Base-by-base conservation (phyloP, 192 early-diverging fungal genomes). In the Linnemannia hyalina region DNA sequence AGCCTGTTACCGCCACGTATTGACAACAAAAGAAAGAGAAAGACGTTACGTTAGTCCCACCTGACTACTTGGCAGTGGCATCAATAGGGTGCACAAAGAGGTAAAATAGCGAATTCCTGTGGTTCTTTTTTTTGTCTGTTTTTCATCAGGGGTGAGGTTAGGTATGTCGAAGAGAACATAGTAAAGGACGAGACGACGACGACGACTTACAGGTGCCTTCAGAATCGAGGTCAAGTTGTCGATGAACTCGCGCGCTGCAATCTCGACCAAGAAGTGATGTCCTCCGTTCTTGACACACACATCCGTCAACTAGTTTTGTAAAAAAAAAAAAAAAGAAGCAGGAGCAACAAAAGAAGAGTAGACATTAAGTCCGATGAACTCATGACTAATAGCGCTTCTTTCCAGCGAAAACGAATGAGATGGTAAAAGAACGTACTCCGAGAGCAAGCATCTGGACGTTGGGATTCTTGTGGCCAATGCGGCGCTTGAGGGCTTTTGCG, bases 281-380 rank as follows among this genome's bases (percentile, higher is more conserved):
- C 98, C 98, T 55, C 95, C 95, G 88, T 99, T 99, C 89, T 99
- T 99, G 41, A 98, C 96, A 81, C 96, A 98, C 44, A 95, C 95
- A 89, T 99, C 98, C 6, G 94, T 90, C 49, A 99, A 90, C 94
- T 97, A 87, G 13, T 35, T 8, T 41, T 6, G 68, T 4, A 41
- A 29, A 0, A 44, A 22, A 55, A 69, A n/a, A 70, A 60, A 38
- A 4, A 4, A n/a, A 70, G 44, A 38, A 4, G 2, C 41, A 41
- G 18, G 29, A 29, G 26, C 63, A 32, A 74, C 0, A 44, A 35
- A 13, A 57, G 41, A 57, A 44, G 8, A 18, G 60, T 65, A 16
- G 60, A 65, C n/a, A 65, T 15, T 65, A 32, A 65, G 60, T 65
- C 29, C 26, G 29, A 65, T 65, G 60, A 65, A 10, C n/a, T 60